phyloP scores from a whole-genome alignment of 768 basidiomycete species.

The Trametes sanguinea region DNA sequence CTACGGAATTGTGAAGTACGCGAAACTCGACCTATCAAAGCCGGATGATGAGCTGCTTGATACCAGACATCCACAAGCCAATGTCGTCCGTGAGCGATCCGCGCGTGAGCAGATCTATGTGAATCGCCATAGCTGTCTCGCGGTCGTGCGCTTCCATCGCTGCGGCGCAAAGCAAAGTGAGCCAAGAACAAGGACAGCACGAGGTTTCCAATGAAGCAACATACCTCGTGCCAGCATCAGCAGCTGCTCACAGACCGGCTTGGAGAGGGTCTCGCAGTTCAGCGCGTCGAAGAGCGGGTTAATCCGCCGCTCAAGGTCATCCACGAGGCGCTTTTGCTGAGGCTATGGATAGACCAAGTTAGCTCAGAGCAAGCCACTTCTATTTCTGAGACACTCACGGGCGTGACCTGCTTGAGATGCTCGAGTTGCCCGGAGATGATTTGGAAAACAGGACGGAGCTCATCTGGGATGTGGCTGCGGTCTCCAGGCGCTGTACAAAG shows the following conservation, averaged over 20 bases:
- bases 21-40: slow-evolving; percentile 39
- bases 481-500: slow-evolving; percentile 76
- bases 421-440: slow-evolving; percentile 64
- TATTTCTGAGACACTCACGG: slow-evolving; percentile 51
- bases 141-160: slow-evolving; percentile 84
- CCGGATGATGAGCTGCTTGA: slow-evolving; percentile 84
- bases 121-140: slow-evolving; percentile 75
- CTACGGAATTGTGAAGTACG: neutral
- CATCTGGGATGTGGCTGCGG: slow-evolving; percentile 85
- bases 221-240: slow-evolving; percentile 72
- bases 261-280: slow-evolving; percentile 83
- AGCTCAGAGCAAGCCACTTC: neutral
- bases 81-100: slow-evolving; percentile 84
- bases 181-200: neutral
- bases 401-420: slow-evolving; percentile 69
- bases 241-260: slow-evolving; percentile 69
- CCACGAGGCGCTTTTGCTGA: slow-evolving; percentile 80
- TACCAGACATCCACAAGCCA: slow-evolving; percentile 82
- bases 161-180: slow-evolving; percentile 33
- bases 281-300: slow-evolving; percentile 88
- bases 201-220: slow-evolving; percentile 15
- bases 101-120: slow-evolving; percentile 81
- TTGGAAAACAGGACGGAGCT: slow-evolving; percentile 62
- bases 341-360: slow-evolving; percentile 46
- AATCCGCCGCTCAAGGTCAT: slow-evolving; percentile 85